These are phyloP conservation scores for Strombidium stylifer DNA, from an alignment of 73 alveolate species.

Conservation along the genomic window DNA sequence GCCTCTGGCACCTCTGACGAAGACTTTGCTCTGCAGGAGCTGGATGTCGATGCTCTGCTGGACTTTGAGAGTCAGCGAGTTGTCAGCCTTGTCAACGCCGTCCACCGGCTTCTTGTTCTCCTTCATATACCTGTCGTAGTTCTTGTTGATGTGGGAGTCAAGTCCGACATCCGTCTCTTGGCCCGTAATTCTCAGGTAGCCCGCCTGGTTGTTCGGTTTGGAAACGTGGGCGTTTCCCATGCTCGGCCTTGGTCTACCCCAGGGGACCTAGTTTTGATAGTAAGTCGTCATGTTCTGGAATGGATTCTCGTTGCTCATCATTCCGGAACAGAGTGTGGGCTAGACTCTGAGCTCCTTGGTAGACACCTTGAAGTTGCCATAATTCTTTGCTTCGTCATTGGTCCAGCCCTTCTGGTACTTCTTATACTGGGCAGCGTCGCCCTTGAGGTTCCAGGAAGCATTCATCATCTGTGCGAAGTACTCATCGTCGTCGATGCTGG, in stretches of 20 bases:
- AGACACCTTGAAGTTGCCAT: too few species aligned
- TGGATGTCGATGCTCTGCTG: too few species aligned
- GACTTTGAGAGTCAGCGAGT: too few species aligned
- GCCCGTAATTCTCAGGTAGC: constrained; percentile 38
- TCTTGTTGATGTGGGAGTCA: constrained; percentile 10
- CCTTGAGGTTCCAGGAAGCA: constrained; percentile 79
- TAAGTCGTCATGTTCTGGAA: constrained; percentile 23
- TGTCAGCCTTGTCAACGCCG: too few species aligned
- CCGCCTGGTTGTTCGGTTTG: too few species aligned
- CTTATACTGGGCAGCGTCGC: constrained; percentile 34
- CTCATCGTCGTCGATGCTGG: constrained; percentile 70
- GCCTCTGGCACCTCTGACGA: constrained; percentile 67
- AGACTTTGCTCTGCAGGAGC: too few species aligned
- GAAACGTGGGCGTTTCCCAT: too few species aligned
- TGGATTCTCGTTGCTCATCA: constrained; percentile 51
- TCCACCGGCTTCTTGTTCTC: too few species aligned
- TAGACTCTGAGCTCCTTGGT: too few species aligned
- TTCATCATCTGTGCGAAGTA: constrained; percentile 76
- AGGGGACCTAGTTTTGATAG: too few species aligned
- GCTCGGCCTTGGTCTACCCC: too few species aligned
- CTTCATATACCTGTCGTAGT: constrained; percentile 20
- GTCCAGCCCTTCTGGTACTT: constrained; percentile 51
- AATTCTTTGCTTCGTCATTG: too few species aligned
- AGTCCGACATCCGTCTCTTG: constrained; percentile 36
- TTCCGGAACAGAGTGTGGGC: constrained; percentile 51